These are phyloP conservation scores for Metarhizium rileyi DNA, from an alignment of 2,329 filamentous ascomycete species.

Conservation along the genomic window DNA sequence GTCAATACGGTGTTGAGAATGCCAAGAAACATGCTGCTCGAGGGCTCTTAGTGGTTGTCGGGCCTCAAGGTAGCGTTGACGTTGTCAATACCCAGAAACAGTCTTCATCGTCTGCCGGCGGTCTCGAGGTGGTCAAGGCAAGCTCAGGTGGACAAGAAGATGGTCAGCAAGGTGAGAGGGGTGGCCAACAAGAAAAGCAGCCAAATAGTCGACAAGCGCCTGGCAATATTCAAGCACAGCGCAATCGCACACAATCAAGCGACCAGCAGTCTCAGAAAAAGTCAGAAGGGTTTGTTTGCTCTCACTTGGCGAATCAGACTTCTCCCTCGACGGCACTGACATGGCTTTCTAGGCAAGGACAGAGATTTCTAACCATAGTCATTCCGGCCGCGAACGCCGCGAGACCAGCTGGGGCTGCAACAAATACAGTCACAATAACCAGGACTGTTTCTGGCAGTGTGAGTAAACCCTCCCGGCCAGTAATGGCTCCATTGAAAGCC, in stretches of 20 bases:
- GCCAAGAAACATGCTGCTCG: neutral
- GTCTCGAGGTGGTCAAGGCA: neutral
- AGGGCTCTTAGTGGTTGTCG: neutral
- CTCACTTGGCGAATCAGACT: neutral
- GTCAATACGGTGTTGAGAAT: neutral
- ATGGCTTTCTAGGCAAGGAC: neutral
- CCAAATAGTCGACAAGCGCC: neutral
- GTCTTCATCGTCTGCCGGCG: neutral
- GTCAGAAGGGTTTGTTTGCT: neutral
- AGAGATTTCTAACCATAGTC: neutral
- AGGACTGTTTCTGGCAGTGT: conserved; percentile 4
- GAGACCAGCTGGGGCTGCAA: conserved; percentile 10
- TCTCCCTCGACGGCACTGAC: neutral
- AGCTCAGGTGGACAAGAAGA: neutral
- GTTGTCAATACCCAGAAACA: neutral
- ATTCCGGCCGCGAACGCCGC: neutral
- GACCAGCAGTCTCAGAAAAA: neutral
- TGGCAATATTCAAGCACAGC: neutral
- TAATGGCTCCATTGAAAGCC: neutral
- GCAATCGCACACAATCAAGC: neutral
- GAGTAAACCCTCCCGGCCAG: neutral
- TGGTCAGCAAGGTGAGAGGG: neutral
- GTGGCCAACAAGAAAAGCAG: neutral
- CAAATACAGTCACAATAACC: conserved; percentile 6
- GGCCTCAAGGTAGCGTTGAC: neutral